Conservation (phyloP, 371 early-diverging fungal species). For the Mortierella sp. region DNA sequence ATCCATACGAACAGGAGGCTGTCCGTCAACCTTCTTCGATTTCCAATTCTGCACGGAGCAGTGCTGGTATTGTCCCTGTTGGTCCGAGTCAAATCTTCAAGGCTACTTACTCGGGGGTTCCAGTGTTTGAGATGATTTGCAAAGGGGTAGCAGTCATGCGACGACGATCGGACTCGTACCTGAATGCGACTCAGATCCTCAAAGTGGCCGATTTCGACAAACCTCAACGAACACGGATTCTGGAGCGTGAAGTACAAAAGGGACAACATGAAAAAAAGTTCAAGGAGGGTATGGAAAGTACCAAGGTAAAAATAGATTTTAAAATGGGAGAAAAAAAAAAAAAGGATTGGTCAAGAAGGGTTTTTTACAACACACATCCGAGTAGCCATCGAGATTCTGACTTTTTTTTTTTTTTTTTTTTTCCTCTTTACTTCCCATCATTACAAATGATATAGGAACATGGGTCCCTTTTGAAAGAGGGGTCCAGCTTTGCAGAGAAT, state of each 20-base stretch:
- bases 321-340: not conserved
- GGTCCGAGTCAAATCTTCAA: conserved; percentile 50
- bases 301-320: conserved; percentile 58
- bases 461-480: conserved; percentile 90
- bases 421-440: not conserved
- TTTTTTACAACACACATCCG: too few relatives aligned
- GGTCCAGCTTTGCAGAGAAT: conserved; percentile 66
- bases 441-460: conserved; percentile 56
- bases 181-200: conserved; percentile 95
- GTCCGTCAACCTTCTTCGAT: too few relatives aligned
- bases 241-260: conserved; percentile 85
- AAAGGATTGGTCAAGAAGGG: not conserved
- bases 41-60: too few relatives aligned
- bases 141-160: conserved; percentile 91
- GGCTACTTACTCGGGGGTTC: conserved; percentile 92
- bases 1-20: too few relatives aligned
- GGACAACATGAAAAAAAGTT: conserved; percentile 91
- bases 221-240: conserved; percentile 86
- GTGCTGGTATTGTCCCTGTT: too few relatives aligned
- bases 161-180: conserved; percentile 80
- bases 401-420: not conserved
- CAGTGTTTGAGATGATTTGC: conserved; percentile 90
- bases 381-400: not conserved
- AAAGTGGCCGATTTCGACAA: conserved; percentile 95
- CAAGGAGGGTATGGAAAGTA: conserved; percentile 98